Conservation (phyloP, 2,329 filamentous ascomycete species). For the Pestalotiopsis sp. region DNA sequence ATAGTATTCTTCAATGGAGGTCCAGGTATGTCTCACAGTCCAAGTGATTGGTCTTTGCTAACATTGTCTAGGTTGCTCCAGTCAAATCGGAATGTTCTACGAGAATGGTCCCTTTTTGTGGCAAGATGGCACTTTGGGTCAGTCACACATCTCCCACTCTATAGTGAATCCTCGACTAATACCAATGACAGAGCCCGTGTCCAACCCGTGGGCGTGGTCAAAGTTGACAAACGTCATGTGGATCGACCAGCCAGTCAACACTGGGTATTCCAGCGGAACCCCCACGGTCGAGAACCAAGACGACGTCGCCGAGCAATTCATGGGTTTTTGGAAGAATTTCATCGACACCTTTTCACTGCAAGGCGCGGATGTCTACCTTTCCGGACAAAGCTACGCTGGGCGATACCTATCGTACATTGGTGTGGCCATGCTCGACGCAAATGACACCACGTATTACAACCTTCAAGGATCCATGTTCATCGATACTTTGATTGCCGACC, state of each 20-base stretch:
- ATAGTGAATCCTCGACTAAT: not conserved
- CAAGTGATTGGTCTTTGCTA: not conserved
- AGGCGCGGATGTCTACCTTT: slow-evolving; percentile 48
- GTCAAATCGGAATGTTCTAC: slow-evolving; percentile 68
- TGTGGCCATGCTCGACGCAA: slow-evolving; percentile 45
- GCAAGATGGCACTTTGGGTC: slow-evolving; percentile 61
- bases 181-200: slow-evolving; percentile 49
- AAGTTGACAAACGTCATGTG: slow-evolving; percentile 75
- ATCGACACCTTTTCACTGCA: slow-evolving; percentile 49
- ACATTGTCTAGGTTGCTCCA: slow-evolving; percentile 41
- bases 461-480: slow-evolving; percentile 58
- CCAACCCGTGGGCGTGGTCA: slow-evolving; percentile 69
- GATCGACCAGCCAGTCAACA: slow-evolving; percentile 66
- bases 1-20: slow-evolving; percentile 6
- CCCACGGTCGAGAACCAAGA: slow-evolving; percentile 63
- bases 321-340: slow-evolving; percentile 67
- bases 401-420: slow-evolving; percentile 56
- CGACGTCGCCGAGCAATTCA: slow-evolving; percentile 68
- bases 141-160: not conserved
- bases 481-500: slow-evolving; percentile 58
- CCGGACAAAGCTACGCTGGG: slow-evolving; percentile 51
- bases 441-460: slow-evolving; percentile 48
- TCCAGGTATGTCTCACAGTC: not conserved
- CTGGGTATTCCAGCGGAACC: slow-evolving; percentile 67
- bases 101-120: slow-evolving; percentile 74